A percentile compares a stretch with the other conserved stretches of the same genome.
phyloP scores from a whole-genome alignment of 768 basidiomycete genomes.

The Hygrophorus pudorinus region DNA sequence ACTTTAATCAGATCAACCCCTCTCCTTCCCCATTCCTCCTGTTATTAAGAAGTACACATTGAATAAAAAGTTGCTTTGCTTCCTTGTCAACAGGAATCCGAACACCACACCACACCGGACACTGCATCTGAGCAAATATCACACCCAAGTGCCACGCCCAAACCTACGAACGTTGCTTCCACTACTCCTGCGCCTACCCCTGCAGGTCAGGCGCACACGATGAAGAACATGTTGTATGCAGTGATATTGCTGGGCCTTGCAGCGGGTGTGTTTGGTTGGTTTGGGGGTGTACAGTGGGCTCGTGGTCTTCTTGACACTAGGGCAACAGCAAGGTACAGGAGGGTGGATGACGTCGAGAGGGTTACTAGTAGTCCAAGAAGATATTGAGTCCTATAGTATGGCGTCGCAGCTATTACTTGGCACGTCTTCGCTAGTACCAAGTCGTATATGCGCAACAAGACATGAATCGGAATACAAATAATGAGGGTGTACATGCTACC shows the following conservation, averaged over 20 bases:
- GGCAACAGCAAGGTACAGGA: constrained; percentile 30
- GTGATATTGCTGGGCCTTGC: constrained; percentile 36
- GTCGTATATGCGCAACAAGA: too few species aligned
- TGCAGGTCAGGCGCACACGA: constrained; percentile 17
- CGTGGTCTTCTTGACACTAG: constrained; percentile 28
- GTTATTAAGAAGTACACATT: constrained; percentile 37
- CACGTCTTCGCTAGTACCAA: too few species aligned
- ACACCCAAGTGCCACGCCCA: constrained; percentile 7
- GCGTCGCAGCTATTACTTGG: too few species aligned
- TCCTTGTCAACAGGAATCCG: constrained; percentile 22
- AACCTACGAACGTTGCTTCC: constrained; percentile 9
- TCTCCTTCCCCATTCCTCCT: constrained; percentile 10
- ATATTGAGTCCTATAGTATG: too few species aligned
- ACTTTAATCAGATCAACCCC: constrained; percentile 56
- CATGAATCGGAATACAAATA: too few species aligned
- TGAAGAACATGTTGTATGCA: constrained; percentile 16
- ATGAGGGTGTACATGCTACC: neutral
- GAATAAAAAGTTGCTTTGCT: constrained; percentile 26
- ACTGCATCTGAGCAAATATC: too few species aligned
- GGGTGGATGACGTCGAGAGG: constrained; percentile 38
- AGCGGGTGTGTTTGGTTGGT: constrained; percentile 36
- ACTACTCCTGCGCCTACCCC: constrained; percentile 9
- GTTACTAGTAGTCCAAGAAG: constrained; percentile 34
- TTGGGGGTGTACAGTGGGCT: constrained; percentile 41
- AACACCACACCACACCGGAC: constrained; percentile 6